Base-by-base conservation (phyloP, 352 stramenopile species). In the Pythium guiyangense region DNA sequence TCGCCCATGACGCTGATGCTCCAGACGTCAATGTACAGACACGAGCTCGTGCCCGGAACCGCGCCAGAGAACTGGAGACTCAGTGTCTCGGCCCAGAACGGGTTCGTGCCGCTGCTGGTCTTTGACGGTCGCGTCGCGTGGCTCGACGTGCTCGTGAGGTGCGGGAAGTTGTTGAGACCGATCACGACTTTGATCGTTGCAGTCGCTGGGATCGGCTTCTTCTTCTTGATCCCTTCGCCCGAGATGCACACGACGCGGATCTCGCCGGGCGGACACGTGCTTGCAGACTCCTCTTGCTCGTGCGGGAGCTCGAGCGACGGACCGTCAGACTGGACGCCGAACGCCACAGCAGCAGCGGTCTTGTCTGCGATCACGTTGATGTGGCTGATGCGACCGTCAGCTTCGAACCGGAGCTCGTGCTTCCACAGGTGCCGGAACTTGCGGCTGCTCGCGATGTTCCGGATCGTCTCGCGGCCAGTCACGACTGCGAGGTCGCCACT, bases 301-400 rank as follows among this genome's bases (percentile, higher is more conserved):
- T 86, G 72, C 0, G 78, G 77, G 0, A 92, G 60, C 52, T 78
- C 74, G 26, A 89, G 72, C 53, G 67, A 84, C 10, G 77, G 71
- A 0, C 84, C 82, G 1, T 68, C 75, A 20, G 66, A 77, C 46
- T 83, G 74, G 64, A 79, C 71, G 4, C 71, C 79, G 58, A 94
- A 94, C 27, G 81, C 84, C 45, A 92, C 80, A 12, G 84, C 69
- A 1, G 84, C 83, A 5, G 84, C 79, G 10, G 79, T 86, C 56
- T 91, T 86, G 63, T 94, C 84, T n/a, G 73, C 84, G 18, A 92
- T 70, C 67, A 94, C 87, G 61, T 92, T 89, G 64, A 94, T 86
- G 58, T 92, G 78, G 47, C 78, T 90, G 52, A 94, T 84, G 29
- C 82, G 78, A 9, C 84, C 84, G 56, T 92, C 82, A n/a, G 74